Evolutionary conservation across 2,329 filamentous ascomycete genomes (phyloP).

Genomic region (Chalara sp.): DNA sequence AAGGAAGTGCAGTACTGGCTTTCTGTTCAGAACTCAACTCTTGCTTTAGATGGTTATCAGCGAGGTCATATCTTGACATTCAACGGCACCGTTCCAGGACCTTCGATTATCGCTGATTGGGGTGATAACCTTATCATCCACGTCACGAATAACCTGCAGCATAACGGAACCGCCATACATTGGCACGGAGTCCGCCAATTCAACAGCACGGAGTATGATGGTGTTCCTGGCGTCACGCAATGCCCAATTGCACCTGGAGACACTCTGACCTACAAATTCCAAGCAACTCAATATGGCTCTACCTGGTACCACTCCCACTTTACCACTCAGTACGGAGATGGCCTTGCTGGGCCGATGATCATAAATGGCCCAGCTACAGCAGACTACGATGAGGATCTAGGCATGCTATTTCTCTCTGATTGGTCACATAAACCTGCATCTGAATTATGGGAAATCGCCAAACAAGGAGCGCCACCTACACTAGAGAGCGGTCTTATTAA

Average conservation of each 20-base stretch:
- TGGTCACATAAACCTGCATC: conserved; percentile 22
- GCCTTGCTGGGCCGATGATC: conserved; percentile 51
- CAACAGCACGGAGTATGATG: conserved; percentile 30
- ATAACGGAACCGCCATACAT: conserved; percentile 43
- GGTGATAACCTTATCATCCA: conserved; percentile 24
- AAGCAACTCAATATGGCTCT: conserved; percentile 24
- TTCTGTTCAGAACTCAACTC: conserved; percentile 17
- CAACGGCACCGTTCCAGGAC: conserved; percentile 31
- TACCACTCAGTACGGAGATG: conserved; percentile 28
- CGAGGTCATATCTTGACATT: conserved; percentile 44
- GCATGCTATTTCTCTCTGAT: conserved; percentile 22
- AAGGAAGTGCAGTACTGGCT: conserved; percentile 18
- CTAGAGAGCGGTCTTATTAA: conserved; percentile 25
- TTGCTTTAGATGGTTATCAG: conserved; percentile 32
- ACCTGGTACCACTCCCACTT: conserved; percentile 27
- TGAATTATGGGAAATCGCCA: conserved; percentile 17
- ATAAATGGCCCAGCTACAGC: conserved; percentile 51
- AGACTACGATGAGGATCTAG: conserved; percentile 46
- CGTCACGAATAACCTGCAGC: conserved; percentile 27
- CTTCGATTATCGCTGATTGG: conserved; percentile 33
- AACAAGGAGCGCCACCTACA: conserved; percentile 15
- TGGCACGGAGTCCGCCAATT: conserved; percentile 44
- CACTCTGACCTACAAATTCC: conserved; percentile 32
- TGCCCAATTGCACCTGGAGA: conserved; percentile 59
- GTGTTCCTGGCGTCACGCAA: conserved; percentile 44